These are phyloP conservation scores for Haplosporangium sp. DNA, from an alignment of 371 early-diverging fungal species.

Conservation along the genomic window DNA sequence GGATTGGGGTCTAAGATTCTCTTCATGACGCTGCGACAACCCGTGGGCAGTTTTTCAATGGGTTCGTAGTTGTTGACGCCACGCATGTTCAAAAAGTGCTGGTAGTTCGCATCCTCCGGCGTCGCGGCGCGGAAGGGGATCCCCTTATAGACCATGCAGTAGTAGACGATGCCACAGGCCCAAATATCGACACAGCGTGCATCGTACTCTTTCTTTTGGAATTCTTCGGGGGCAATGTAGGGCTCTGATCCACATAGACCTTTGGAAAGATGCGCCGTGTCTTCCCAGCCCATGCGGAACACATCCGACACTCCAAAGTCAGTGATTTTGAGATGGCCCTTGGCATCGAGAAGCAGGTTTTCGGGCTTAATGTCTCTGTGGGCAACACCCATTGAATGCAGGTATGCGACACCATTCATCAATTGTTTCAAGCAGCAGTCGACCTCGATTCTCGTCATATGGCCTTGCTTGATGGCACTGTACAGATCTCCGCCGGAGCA, in stretches of 20 bases:
- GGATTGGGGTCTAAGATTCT: conserved; percentile 84
- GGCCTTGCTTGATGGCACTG: conserved; percentile 72
- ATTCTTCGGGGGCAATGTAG: conserved; percentile 92
- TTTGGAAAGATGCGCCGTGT: conserved; percentile 66
- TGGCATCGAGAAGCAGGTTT: conserved; percentile 89
- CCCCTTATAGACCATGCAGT: conserved; percentile 78
- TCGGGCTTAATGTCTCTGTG: conserved; percentile 93
- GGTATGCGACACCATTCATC: conserved; percentile 85
- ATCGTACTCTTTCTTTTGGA: conserved; percentile 72
- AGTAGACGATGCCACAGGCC: conserved; percentile 87
- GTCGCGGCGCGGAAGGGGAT: conserved; percentile 82
- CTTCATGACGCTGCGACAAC: conserved; percentile 69
- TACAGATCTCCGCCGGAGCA: conserved; percentile 88
- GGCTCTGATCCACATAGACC: conserved; percentile 89
- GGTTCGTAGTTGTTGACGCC: conserved; percentile 63
- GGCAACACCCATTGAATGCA: conserved; percentile 95
- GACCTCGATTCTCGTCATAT: conserved; percentile 75
- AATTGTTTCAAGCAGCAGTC: conserved; percentile 93
- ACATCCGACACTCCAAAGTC: conserved; percentile 98
- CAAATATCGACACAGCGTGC: conserved; percentile 87
- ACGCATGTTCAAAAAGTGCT: conserved; percentile 64
- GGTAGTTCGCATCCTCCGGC: conserved; percentile 68
- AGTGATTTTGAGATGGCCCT: conserved; percentile 93
- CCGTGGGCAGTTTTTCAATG: conserved; percentile 64
- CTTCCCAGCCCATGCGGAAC: conserved; percentile 83